phyloP scores from a whole-genome alignment of 768 basidiomycete genomes.

The Termitomyces sp. region DNA sequence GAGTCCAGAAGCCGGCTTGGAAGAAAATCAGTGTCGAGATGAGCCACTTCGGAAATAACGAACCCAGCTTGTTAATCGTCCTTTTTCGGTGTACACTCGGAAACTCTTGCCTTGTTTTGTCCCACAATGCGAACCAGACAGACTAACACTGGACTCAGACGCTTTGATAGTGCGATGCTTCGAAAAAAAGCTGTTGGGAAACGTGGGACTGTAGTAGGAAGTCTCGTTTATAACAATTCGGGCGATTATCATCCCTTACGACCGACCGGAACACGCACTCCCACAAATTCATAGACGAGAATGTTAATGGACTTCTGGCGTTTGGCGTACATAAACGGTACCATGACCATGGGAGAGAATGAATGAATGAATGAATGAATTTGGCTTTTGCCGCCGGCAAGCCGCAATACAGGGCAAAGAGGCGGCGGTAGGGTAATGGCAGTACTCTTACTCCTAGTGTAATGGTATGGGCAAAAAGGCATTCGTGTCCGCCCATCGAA shows the following conservation, averaged over 20 bases:
- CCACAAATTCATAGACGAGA: not conserved
- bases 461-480: no score
- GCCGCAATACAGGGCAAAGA: no score
- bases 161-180: not conserved
- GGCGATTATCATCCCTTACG: not conserved
- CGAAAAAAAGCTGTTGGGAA: not conserved
- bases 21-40: not conserved
- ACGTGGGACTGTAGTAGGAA: not conserved
- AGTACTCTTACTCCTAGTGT: no score
- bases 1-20: constrained; percentile 3
- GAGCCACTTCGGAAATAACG: not conserved
- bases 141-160: not conserved
- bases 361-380: no score
- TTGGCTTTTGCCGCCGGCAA: no score
- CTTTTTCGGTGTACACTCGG: not conserved
- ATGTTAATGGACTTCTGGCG: not conserved
- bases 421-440: no score
- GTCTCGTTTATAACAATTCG: constrained; percentile 5
- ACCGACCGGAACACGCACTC: not conserved
- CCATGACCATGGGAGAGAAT: no score
- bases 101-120: not conserved
- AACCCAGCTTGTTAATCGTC: constrained; percentile 4
- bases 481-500: no score
- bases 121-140: not conserved
- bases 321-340: not conserved